Conservation (phyloP, 257 asterid genomes). For the Marsdenia floribunda region DNA sequence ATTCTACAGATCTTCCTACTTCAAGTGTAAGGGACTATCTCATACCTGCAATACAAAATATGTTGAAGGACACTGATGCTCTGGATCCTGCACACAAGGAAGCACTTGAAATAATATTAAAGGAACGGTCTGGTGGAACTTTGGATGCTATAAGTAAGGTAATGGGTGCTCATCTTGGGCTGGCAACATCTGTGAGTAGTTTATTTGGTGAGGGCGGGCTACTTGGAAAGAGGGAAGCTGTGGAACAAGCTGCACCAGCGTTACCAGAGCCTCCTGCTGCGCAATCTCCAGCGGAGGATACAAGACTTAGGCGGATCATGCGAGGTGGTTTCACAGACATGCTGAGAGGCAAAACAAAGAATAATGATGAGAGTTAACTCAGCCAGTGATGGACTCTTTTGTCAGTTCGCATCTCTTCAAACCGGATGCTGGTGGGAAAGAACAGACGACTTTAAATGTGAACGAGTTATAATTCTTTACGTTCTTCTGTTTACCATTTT, state of each 20-base stretch:
- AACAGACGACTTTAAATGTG: neutral
- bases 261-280: constrained; percentile 27
- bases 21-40: constrained; percentile 70
- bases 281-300: constrained; percentile 66
- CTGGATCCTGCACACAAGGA: constrained; percentile 99
- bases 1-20: constrained; percentile 60
- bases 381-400: constrained; percentile 22
- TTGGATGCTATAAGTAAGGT: constrained; percentile 79
- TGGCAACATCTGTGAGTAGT: constrained; percentile 77
- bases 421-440: neutral
- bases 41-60: constrained; percentile 87
- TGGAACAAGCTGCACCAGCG: constrained; percentile 34
- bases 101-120: constrained; percentile 87
- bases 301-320: constrained; percentile 87
- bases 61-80: constrained; percentile 77
- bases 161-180: constrained; percentile 92
- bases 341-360: constrained; percentile 76
- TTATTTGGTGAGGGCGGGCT: constrained; percentile 87
- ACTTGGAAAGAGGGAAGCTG: constrained; percentile 66
- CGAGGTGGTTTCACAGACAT: constrained; percentile 82
- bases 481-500: constrained; percentile 11
- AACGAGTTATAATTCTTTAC: neutral
- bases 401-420: neutral
- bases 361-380: constrained; percentile 38
- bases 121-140: constrained; percentile 90